Percentiles rank a stretch among this genome's conserved stretches.
Evolutionary conservation across 495 filamentous ascomycete species (phyloP).

Genomic region (Penicillium nucicola): DNA sequence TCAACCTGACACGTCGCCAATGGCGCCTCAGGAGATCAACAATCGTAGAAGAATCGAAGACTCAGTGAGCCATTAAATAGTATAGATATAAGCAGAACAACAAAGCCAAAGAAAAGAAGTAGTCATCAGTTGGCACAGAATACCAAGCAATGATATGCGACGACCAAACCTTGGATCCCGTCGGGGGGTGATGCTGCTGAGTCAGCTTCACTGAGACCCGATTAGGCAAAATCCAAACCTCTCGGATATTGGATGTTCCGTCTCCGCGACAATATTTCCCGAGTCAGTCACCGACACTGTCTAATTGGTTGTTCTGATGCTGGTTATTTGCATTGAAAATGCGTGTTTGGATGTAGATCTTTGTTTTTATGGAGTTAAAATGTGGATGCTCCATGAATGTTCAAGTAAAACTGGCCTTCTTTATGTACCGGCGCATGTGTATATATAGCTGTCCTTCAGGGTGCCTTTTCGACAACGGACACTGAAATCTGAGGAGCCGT

Average conservation of each 20-base stretch:
- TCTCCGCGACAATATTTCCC: too few species aligned
- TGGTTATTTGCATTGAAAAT: too few species aligned
- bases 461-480: too few species aligned
- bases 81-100: not conserved
- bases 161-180: constrained; percentile 3
- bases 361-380: too few species aligned
- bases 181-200: not conserved
- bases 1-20: constrained; percentile 32
- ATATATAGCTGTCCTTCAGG: too few species aligned
- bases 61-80: constrained; percentile 21
- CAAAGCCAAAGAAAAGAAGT: constrained; percentile 12
- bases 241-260: not conserved
- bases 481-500: too few species aligned
- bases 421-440: too few species aligned
- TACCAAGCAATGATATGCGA: constrained; percentile 10
- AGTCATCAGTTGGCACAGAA: constrained; percentile 7
- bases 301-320: too few species aligned
- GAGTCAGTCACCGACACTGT: too few species aligned
- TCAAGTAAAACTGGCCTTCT: too few species aligned
- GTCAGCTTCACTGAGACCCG: not conserved
- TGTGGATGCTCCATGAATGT: too few species aligned
- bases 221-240: constrained; percentile 6
- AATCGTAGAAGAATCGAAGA: constrained; percentile 12
- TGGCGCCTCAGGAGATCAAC: constrained; percentile 27
- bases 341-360: too few species aligned